Conservation (phyloP, 345 rosid species). For the Acer negundo region DNA sequence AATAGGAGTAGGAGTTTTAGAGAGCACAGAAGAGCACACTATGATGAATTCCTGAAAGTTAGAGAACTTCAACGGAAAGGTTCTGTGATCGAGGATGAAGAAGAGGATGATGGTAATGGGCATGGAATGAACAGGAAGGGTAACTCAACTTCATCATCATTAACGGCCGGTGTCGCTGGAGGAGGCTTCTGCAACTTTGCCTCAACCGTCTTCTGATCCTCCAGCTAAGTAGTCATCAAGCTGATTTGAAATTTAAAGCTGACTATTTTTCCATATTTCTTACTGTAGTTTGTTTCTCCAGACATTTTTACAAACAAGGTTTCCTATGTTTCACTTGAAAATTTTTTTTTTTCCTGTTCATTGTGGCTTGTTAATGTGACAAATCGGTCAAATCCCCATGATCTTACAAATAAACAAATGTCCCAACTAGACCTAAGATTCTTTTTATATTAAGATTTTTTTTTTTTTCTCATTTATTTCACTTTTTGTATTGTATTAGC, state of each 20-base stretch:
- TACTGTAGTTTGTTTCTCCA: background rate
- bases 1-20: conserved; percentile 57
- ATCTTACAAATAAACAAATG: background rate
- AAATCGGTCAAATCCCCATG: background rate
- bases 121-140: conserved; percentile 25
- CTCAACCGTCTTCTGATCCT: conserved; percentile 30
- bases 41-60: conserved; percentile 81
- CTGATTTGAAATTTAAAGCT: background rate
- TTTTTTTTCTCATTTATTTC: too few relatives aligned
- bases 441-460: too few relatives aligned
- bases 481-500: too few relatives aligned
- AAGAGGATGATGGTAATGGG: conserved; percentile 29
- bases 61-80: conserved; percentile 73
- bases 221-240: conserved; percentile 21
- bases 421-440: too few relatives aligned
- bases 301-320: conserved; percentile 4
- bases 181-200: conserved; percentile 33
- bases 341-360: background rate
- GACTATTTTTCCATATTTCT: conserved; percentile 10
- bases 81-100: conserved; percentile 67
- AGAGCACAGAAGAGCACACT: conserved; percentile 85
- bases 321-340: background rate
- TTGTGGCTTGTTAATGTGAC: background rate
- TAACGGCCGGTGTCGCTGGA: conserved; percentile 45
- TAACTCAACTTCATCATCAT: conserved; percentile 44